A percentile compares a stretch with the other conserved stretches of the same genome.
phyloP scores from a whole-genome alignment of 1,284 basidiomycete genomes.

The Caloboletus firmus region DNA sequence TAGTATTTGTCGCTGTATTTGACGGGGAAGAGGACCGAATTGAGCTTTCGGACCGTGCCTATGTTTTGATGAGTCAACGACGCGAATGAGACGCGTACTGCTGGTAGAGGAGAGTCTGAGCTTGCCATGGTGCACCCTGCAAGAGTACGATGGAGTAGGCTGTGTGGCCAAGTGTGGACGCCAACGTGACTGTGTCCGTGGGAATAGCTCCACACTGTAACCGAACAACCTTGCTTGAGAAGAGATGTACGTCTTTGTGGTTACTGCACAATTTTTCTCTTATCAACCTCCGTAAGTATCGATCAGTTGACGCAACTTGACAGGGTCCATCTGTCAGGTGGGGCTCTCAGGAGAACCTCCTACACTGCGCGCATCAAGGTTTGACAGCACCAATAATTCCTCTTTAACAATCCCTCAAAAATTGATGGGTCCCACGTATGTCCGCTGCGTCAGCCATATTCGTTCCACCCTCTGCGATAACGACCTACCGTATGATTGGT shows the following conservation, averaged over 20 bases:
- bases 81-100: constrained; percentile 63
- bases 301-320: constrained; percentile 19
- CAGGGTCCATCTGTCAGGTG: constrained; percentile 29
- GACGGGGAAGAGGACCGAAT: constrained; percentile 78
- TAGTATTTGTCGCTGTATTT: constrained; percentile 84
- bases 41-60: constrained; percentile 77
- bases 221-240: constrained; percentile 17
- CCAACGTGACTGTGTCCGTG: constrained; percentile 26
- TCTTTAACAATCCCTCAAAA: constrained; percentile 20
- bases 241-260: constrained; percentile 11
- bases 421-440: constrained; percentile 27
- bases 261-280: constrained; percentile 23
- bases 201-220: constrained; percentile 14
- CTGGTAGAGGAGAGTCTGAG: constrained; percentile 26
- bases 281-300: constrained; percentile 30
- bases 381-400: constrained; percentile 30
- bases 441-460: constrained; percentile 11
- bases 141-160: constrained; percentile 6
- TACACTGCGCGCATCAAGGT: constrained; percentile 25
- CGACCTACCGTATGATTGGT: constrained; percentile 2
- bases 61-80: constrained; percentile 77
- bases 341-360: constrained; percentile 5
- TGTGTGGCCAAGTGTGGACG: constrained; percentile 11
- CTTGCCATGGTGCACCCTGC: constrained; percentile 20
- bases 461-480: constrained; percentile 17